Percentiles rank a stretch among this genome's conserved stretches.
Conservation (phyloP, 768 basidiomycete genomes). For the Boletus reticulatus region DNA sequence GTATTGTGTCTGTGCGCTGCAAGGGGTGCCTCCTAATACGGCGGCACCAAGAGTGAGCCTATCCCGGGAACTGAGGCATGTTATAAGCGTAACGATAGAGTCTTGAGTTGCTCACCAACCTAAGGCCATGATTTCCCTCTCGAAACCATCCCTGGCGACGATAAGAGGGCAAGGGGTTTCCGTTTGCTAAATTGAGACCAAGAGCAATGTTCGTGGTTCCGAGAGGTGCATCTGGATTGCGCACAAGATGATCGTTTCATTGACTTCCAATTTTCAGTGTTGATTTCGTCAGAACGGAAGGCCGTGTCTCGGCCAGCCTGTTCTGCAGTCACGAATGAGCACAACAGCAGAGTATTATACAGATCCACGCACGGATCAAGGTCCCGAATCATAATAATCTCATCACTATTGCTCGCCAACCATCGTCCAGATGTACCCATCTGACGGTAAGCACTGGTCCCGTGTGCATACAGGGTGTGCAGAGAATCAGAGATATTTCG, state of each 20-base stretch:
- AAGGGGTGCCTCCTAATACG: conserved; percentile 77
- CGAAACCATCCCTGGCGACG: conserved; percentile 92
- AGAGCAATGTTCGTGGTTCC: conserved; percentile 86
- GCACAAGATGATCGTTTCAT: conserved; percentile 85
- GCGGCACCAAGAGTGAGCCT: conserved; percentile 79
- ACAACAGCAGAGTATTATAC: not conserved
- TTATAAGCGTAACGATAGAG: not conserved
- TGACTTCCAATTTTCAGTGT: conserved; percentile 97
- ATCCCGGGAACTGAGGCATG: conserved; percentile 74
- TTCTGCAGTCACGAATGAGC: conserved; percentile 7
- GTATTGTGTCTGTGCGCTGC: conserved; percentile 72
- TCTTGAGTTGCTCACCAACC: conserved; percentile 65
- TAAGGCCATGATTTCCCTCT: conserved; percentile 93
- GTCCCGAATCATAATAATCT: conserved; percentile 96
- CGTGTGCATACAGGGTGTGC: conserved; percentile 90
- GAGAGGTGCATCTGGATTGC: conserved; percentile 63
- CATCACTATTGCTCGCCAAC: conserved; percentile 96
- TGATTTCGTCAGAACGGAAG: conserved; percentile 94
- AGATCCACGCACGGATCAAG: conserved; percentile 78
- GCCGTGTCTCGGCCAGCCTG: conserved; percentile 78
- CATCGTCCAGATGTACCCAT: conserved; percentile 94
- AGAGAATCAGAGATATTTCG: conserved; percentile 86
- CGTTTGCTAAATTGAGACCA: conserved; percentile 97
- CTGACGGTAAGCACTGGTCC: conserved; percentile 89
- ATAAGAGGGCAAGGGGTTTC: conserved; percentile 87